A percentile compares a stretch with the other conserved stretches of the same genome.
Evolutionary conservation across 108 stramenopile genomes (phyloP).

Genomic region (Fistulifera solaris): DNA sequence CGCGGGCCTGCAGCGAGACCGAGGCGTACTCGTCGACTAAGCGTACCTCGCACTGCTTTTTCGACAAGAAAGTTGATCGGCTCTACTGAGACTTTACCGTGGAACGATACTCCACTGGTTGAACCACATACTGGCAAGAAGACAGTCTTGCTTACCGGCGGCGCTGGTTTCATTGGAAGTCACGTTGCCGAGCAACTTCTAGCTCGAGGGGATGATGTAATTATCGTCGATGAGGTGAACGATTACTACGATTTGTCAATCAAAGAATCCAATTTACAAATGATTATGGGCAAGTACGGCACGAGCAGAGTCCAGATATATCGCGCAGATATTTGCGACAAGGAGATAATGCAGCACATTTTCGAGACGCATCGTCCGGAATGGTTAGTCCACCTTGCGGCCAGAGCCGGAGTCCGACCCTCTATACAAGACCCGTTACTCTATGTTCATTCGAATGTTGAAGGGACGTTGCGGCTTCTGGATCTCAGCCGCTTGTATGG

Average conservation of each 20-base stretch:
- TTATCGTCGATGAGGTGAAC: slow-evolving; percentile 43
- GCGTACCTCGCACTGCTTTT: too few species aligned
- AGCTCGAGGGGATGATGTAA: slow-evolving; percentile 13
- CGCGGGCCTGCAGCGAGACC: too few species aligned
- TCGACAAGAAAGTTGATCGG: too few species aligned
- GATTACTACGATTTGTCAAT: slow-evolving; percentile 80
- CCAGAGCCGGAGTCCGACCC: slow-evolving; percentile 84
- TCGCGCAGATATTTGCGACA: slow-evolving; percentile 90
- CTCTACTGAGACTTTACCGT: too few species aligned
- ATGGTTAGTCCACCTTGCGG: slow-evolving; percentile 88
- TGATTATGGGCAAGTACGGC: slow-evolving; percentile 6
- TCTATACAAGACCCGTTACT: slow-evolving; percentile 88
- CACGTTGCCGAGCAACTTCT: slow-evolving; percentile 57
- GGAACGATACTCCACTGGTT: too few species aligned
- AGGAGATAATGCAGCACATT: slow-evolving; percentile 45
- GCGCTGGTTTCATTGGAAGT: slow-evolving; percentile 83
- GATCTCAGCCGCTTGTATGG: slow-evolving; percentile 59
- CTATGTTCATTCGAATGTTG: slow-evolving; percentile 88
- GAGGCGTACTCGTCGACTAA: too few species aligned
- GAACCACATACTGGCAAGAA: slow-evolving; percentile 16
- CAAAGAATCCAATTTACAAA: slow-evolving; percentile 66
- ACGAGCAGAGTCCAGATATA: slow-evolving; percentile 24
- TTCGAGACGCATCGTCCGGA: slow-evolving; percentile 52
- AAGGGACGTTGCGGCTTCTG: slow-evolving; percentile 79
- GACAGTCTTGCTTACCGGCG: slow-evolving; percentile 86